Evolutionary conservation across 257 asterid species (phyloP).

Genomic region (Nicotiana knightiana): DNA sequence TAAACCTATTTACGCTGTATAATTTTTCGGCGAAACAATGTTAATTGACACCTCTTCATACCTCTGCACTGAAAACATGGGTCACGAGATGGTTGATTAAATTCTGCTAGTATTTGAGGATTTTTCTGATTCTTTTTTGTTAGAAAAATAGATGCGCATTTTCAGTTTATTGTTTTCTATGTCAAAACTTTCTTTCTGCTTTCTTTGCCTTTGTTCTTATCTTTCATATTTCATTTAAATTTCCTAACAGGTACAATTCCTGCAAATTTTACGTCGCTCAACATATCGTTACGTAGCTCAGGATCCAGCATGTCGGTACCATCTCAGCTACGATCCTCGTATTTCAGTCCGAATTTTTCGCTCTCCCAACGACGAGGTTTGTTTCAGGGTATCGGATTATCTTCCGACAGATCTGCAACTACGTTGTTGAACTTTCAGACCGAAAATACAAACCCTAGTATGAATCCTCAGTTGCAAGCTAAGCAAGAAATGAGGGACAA

Average conservation of each 20-base stretch:
- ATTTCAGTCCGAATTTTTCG: slow-evolving; percentile 52
- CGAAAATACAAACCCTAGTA: slow-evolving; percentile 31
- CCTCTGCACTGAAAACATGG: too few relatives aligned
- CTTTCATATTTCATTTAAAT: neutral
- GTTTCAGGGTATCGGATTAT: slow-evolving; percentile 53
- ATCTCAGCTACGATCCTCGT: slow-evolving; percentile 71
- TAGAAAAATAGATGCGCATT: too few relatives aligned
- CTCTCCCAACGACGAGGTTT: slow-evolving; percentile 49
- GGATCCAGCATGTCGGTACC: slow-evolving; percentile 94
- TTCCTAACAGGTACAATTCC: slow-evolving; percentile 54
- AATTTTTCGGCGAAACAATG: too few relatives aligned
- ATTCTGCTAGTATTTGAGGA: too few relatives aligned
- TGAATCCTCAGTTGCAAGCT: slow-evolving; percentile 35
- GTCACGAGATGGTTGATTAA: too few relatives aligned
- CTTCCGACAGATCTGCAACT: slow-evolving; percentile 48
- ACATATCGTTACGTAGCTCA: slow-evolving; percentile 82
- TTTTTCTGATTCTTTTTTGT: too few relatives aligned
- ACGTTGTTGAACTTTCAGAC: slow-evolving; percentile 62
- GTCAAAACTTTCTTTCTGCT: too few relatives aligned
- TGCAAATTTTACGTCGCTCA: slow-evolving; percentile 83
- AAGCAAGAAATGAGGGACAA: slow-evolving; percentile 56
- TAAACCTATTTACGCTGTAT: too few relatives aligned
- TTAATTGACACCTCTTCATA: too few relatives aligned
- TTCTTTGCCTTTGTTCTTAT: neutral
- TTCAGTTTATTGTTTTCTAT: too few relatives aligned